Base-by-base conservation (phyloP, 306 rosid species). In the Quercus alba region DNA sequence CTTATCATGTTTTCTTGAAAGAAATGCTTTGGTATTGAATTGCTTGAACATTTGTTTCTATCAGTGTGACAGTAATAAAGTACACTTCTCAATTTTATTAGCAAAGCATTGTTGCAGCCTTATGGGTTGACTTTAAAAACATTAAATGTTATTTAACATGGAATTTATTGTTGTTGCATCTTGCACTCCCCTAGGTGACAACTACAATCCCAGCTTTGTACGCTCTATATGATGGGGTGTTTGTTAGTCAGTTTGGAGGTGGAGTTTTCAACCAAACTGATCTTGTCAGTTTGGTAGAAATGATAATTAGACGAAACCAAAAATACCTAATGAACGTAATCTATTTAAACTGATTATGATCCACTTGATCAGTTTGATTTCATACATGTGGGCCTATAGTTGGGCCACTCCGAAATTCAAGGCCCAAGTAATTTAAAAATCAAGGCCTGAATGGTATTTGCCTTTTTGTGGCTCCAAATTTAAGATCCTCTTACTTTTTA, bases 1-100 rank as follows among this genome's bases (percentile, higher is more conserved):
- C 99, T 95, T 91, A 77, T 70, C 52, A 51, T 44, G 55, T 73
- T 72, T 86, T 23, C 56, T 75, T 72, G 67, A 70, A 78, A 78
- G 77, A 38, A 78, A 21, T 20, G 31, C 67, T 73, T 75, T 78
- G 67, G 55, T 52, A 18, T 68, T 84, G 55, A 33, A 78, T 81
- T 41, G 58, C 62, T 56, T 69, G 75, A 46, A 74, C 80, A 38
- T 30, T 84, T 54, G 56, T 66, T 71, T 71, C 30, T 66, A 30
- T 25, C 46, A 55, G 56, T 33, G 35, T 74, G 20, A 20, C 33
- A 31, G 70, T 18, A 62, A 46, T n/a, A 44, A 52, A 63, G 31
- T 64, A 71, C 67, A 56, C 21, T 18, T 68, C 76, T 66, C 59
- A 38, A 38, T 58, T 54, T 75, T 30, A 79, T 81, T 58, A 67